Evolutionary conservation across 257 asterid genomes (phyloP).

Genomic region (Solanum chiquidenum): DNA sequence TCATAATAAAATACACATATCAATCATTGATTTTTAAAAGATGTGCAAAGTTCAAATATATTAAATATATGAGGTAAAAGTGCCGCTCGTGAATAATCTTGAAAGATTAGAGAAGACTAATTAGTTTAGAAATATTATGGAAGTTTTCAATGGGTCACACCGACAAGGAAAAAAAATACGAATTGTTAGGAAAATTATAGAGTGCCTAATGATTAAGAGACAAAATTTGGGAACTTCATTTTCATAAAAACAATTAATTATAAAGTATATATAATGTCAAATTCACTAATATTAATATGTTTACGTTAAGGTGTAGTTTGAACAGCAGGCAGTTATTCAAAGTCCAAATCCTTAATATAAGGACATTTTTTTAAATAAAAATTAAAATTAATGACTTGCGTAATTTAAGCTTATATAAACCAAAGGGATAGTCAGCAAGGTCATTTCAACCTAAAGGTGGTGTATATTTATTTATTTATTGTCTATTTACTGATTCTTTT

Average conservation of each 20-base stretch:
- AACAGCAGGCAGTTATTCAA: slow-evolving; percentile 76
- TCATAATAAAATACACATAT: background rate
- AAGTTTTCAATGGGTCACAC: slow-evolving; percentile 6
- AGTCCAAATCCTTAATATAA: slow-evolving; percentile 66
- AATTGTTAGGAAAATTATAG: slow-evolving; percentile 13
- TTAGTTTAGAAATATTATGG: background rate
- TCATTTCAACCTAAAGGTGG: background rate
- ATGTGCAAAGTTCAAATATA: too few species aligned
- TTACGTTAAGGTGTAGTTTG: slow-evolving; percentile 51
- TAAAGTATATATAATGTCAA: background rate
- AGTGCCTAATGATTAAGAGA: slow-evolving; percentile 21
- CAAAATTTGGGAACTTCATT: slow-evolving; percentile 35
- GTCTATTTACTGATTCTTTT: background rate
- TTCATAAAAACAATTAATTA: slow-evolving; percentile 19
- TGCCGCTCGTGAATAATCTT: slow-evolving; percentile 4
- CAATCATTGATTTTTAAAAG: background rate
- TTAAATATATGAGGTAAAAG: background rate
- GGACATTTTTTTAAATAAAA: slow-evolving; percentile 11
- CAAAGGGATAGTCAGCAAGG: background rate
- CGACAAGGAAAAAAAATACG: background rate
- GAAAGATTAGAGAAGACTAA: background rate
- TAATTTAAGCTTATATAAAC: background rate
- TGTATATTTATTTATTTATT: background rate
- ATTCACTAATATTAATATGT: background rate
- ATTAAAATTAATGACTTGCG: background rate